These are phyloP conservation scores for Cystoderma amianthinum DNA, from an alignment of 768 basidiomycete genomes.

Conservation along the genomic window DNA sequence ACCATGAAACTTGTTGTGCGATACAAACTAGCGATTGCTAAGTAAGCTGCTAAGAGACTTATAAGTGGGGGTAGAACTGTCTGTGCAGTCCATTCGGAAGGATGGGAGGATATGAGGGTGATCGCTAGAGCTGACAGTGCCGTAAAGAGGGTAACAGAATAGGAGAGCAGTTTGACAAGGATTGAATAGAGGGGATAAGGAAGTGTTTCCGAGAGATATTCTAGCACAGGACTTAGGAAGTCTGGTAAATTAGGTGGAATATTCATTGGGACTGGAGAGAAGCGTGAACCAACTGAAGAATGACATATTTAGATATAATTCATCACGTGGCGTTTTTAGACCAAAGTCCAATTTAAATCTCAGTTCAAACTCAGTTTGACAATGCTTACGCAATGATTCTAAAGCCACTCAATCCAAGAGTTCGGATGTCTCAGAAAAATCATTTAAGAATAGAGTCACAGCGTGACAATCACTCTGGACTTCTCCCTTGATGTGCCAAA, in stretches of 20 bases:
- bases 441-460: too few species aligned
- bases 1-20: constrained; percentile 74
- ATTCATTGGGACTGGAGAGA: background rate
- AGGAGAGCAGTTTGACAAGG: constrained; percentile 42
- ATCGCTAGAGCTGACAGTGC: constrained; percentile 40
- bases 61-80: constrained; percentile 68
- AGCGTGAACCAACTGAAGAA: too few species aligned
- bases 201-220: constrained; percentile 45
- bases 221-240: constrained; percentile 46
- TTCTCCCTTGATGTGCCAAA: background rate
- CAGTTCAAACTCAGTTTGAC: too few species aligned
- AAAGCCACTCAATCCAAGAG: too few species aligned
- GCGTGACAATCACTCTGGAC: background rate
- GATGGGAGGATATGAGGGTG: constrained; percentile 42
- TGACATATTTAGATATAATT: too few species aligned
- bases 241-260: constrained; percentile 23
- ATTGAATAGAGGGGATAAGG: constrained; percentile 51
- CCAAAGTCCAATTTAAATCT: too few species aligned
- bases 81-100: constrained; percentile 61
- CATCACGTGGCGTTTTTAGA: too few species aligned
- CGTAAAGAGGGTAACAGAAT: constrained; percentile 41
- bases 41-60: constrained; percentile 64
- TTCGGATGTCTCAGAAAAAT: too few species aligned
- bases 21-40: constrained; percentile 71
- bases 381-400: too few species aligned